Base-by-base conservation (phyloP, 768 basidiomycete species). In the Lactarius tabidus region DNA sequence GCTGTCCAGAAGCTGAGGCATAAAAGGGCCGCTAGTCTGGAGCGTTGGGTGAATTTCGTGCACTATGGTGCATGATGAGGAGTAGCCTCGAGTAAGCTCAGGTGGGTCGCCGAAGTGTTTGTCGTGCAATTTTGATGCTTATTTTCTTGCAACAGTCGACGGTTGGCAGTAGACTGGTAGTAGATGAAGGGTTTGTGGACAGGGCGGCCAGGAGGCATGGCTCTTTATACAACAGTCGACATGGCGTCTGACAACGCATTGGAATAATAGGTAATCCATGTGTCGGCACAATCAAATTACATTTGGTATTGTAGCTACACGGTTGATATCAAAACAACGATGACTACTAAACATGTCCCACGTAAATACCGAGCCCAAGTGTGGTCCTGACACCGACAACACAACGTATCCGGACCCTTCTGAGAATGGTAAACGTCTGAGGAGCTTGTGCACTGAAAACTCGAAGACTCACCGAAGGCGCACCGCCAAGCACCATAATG, bases 31-130 rank as follows among this genome's bases (percentile, higher is more conserved):
- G 41, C 36, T 31, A 29, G n/a, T n/a, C n/a, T n/a, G n/a, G n/a
- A n/a, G n/a, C n/a, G n/a, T 12, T 63, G 62, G 62, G 62, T 57
- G 23, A 43, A 43, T 23, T 63, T 63, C 29, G 62, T 63, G 8
- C 62, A 57, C 8, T 55, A 57, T 29, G 62, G 62, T 1, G 56
- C 57, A 17, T 63, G 43, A 58, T 15, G 23, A 43, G 20, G n/a
- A n/a, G n/a, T n/a, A n/a, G n/a, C n/a, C 20, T 7, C 20, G 41
- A 9, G 41, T 43, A 7, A 43, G 8, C n/a, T 43, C 10, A n/a
- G 20, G 41, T 43, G 7, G 20, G 41, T 43, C 20, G 41, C 9
- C 8, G 20, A 9, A n/a, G 7, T 3, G n/a, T 43, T 43, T 43
- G 8, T 43, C 8, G 38, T 43, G 41, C 0, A n/a, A 8, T n/a